These are phyloP conservation scores for Aristolochia californica DNA, from an alignment of 164 flowering plant species.

Conservation along the genomic window DNA sequence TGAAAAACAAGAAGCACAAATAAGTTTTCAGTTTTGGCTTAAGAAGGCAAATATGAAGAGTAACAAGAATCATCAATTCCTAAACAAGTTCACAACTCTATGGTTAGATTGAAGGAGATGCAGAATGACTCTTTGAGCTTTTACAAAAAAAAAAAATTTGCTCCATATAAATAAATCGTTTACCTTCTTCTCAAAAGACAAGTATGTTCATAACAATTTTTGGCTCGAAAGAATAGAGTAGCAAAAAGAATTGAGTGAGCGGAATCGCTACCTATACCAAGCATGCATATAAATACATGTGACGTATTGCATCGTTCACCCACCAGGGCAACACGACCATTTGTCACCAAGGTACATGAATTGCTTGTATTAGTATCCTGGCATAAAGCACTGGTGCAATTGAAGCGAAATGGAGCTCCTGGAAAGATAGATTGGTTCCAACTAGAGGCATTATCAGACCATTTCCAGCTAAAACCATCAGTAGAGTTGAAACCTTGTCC, in stretches of 20 bases:
- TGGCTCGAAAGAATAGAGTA: too few species aligned
- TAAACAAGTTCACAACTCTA: too few species aligned
- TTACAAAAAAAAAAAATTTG: too few species aligned
- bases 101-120: too few species aligned
- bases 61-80: too few species aligned
- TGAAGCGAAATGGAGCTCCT: constrained; percentile 13
- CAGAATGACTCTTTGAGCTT: too few species aligned
- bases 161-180: too few species aligned
- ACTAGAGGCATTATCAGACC: constrained; percentile 56
- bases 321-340: constrained; percentile 24
- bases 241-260: neutral
- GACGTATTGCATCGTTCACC: constrained; percentile 50
- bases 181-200: too few species aligned
- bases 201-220: neutral
- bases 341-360: constrained; percentile 42
- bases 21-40: neutral
- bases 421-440: constrained; percentile 48
- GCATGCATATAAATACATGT: constrained; percentile 60
- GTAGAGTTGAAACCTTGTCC: constrained; percentile 35
- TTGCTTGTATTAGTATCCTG: constrained; percentile 15
- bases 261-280: constrained; percentile 31
- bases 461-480: constrained; percentile 47
- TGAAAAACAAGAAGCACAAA: neutral
- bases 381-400: constrained; percentile 41
- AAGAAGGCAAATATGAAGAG: too few species aligned